These are phyloP conservation scores for Ustanciosporium gigantosporum DNA, from an alignment of 1,284 basidiomycete species.

Conservation along the genomic window DNA sequence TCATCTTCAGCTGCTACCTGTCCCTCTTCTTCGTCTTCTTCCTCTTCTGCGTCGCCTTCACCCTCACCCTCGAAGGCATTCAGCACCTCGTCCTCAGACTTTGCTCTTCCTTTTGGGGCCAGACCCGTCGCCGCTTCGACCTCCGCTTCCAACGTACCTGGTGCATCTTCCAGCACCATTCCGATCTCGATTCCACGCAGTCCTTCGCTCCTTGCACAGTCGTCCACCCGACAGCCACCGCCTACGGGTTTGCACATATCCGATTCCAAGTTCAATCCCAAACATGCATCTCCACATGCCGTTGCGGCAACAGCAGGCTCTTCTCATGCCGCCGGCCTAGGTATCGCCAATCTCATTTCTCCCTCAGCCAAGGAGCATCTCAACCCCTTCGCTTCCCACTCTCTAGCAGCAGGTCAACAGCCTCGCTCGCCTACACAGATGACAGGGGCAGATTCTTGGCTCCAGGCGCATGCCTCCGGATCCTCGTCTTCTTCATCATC, in stretches of 20 bases:
- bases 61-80: constrained; percentile 2
- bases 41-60: neutral
- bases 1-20: neutral
- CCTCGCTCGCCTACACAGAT: constrained; percentile 17
- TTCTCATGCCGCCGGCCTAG: constrained; percentile 6
- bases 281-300: neutral
- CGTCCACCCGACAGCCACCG: too few species aligned
- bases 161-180: too few species aligned
- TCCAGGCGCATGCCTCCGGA: constrained; percentile 5
- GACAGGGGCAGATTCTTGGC: constrained; percentile 24
- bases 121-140: neutral
- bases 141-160: too few species aligned
- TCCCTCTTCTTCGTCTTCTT: neutral
- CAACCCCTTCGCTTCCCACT: constrained; percentile 2
- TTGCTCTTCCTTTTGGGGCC: constrained; percentile 22
- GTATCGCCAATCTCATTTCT: constrained; percentile 19
- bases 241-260: neutral
- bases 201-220: neutral
- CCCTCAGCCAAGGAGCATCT: constrained; percentile 17
- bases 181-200: neutral
- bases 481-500: constrained; percentile 11
- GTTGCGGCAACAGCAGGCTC: neutral
- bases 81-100: constrained; percentile 31
- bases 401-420: neutral
- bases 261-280: neutral